Evolutionary conservation across 495 filamentous ascomycete species (phyloP).

Genomic region (Talaromyces trachyspermus): DNA sequence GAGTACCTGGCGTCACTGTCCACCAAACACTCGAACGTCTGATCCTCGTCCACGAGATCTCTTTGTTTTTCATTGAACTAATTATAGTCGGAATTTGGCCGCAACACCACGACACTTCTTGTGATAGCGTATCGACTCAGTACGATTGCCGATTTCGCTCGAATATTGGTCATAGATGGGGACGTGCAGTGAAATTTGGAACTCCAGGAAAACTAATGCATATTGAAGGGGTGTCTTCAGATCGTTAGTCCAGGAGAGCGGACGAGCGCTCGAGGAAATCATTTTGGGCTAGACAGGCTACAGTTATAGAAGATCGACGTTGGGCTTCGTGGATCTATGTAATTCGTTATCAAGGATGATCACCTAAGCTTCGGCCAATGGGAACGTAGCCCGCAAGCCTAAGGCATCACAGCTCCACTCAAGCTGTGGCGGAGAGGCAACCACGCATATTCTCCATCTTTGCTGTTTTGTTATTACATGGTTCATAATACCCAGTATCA

Average conservation of each 20-base stretch:
- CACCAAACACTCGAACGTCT: no score
- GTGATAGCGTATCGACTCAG: conserved; percentile 73
- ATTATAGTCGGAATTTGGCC: conserved; percentile 53
- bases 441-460: no score
- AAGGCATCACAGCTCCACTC: not conserved
- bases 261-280: conserved; percentile 55
- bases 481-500: no score
- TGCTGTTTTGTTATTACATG: no score
- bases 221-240: conserved; percentile 45
- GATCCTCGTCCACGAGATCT: no score
- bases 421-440: not conserved
- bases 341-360: no score
- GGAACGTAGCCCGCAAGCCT: not conserved
- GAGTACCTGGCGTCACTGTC: no score
- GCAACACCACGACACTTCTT: conserved; percentile 48
- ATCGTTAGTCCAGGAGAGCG: conserved; percentile 61
- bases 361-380: conserved; percentile 1
- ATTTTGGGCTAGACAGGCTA: conserved; percentile 20
- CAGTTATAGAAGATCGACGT: not conserved
- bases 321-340: not conserved
- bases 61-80: no score
- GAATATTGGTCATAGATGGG: conserved; percentile 64
- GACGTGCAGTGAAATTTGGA: conserved; percentile 58
- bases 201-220: conserved; percentile 54
- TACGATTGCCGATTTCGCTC: conserved; percentile 71